Evolutionary conservation across 257 asterid genomes (phyloP).

Genomic region (Euphrasia confusa): DNA sequence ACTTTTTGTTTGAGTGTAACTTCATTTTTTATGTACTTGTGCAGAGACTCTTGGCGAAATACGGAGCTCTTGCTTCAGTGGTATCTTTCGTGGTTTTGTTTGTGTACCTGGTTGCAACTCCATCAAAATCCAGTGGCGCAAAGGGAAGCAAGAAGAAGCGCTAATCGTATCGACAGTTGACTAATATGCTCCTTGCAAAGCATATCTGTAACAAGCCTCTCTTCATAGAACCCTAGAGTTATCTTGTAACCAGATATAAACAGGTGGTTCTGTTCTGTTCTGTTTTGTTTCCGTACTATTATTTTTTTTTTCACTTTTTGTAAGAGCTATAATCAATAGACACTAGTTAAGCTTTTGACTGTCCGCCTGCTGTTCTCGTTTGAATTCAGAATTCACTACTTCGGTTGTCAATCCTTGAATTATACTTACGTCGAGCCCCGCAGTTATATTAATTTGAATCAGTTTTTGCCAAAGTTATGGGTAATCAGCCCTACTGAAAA

Average conservation of each 20-base stretch:
- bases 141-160: constrained; percentile 86
- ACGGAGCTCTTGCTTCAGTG: constrained; percentile 80
- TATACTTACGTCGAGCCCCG: too few relatives aligned
- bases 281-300: constrained; percentile 23
- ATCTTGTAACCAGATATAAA: constrained; percentile 16
- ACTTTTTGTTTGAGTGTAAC: neutral
- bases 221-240: neutral
- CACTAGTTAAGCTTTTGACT: constrained; percentile 31
- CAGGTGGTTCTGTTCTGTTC: constrained; percentile 19
- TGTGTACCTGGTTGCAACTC: constrained; percentile 50
- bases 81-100: constrained; percentile 58
- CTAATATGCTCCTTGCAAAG: constrained; percentile 6
- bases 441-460: too few relatives aligned
- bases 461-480: too few relatives aligned
- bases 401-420: constrained; percentile 5
- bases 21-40: constrained; percentile 14
- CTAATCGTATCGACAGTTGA: constrained; percentile 15
- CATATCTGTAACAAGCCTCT: neutral
- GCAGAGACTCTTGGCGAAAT: constrained; percentile 82
- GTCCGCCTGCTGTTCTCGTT: constrained; percentile 23
- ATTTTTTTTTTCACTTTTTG: constrained; percentile 21
- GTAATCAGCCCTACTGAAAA: too few relatives aligned
- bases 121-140: constrained; percentile 60
- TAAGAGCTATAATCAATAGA: constrained; percentile 28
- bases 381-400: constrained; percentile 16